Evolutionary conservation across 2,329 filamentous ascomycete species (phyloP), one percentile per base, ranked within the genome.

Genomic region (Aspergillus unguis): DNA sequence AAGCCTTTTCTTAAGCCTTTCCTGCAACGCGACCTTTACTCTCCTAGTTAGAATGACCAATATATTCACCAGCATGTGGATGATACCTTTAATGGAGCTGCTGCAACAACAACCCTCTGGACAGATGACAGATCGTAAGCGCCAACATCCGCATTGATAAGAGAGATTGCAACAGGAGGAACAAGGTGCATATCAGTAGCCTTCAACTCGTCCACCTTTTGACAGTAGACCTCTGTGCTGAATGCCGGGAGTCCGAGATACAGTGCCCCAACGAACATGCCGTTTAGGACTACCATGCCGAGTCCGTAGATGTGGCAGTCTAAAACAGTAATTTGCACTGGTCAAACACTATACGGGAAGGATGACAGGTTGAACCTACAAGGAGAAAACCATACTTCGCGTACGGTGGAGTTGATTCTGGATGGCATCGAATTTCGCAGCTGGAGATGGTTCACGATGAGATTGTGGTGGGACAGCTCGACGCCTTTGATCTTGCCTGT

Each of bases 401-500:
- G 53, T 23, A 61, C 56, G 8, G 29, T 52, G 11, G 52, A 52
- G 38, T 60, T 58, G 23, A 61, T 29, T 25, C 54, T 51, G 6
- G 27, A 27, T 3, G 59, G 58, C 48, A 60, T 52, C 2, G 58
- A 51, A 23, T 46, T 54, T 17, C 59, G 59, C 48, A 60, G 53
- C 11, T 40, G 51, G n/a, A 60, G 40, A 6, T 82, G 62, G 66
- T 94, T 92, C 53, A 87, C 75, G 8, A 91, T 82, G 54, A 95
- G 82, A 65, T 95, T 95, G 58, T 74, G 70, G 71, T 95, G 90
- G 1, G 83, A 86, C 27, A 95, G 77, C 79, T 87, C 85, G 11
- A 95, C 90, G 7, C 90, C 90, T 70, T 95, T 95, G 2, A 90
- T 89, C 45, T 89, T 75, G 0, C 90, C 90, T 0, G 90, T 95